A percentile compares a stretch with the other conserved stretches of the same genome.
These are phyloP conservation scores for Rubia tinctorum DNA, from an alignment of 305 asterid species.

Conservation along the genomic window DNA sequence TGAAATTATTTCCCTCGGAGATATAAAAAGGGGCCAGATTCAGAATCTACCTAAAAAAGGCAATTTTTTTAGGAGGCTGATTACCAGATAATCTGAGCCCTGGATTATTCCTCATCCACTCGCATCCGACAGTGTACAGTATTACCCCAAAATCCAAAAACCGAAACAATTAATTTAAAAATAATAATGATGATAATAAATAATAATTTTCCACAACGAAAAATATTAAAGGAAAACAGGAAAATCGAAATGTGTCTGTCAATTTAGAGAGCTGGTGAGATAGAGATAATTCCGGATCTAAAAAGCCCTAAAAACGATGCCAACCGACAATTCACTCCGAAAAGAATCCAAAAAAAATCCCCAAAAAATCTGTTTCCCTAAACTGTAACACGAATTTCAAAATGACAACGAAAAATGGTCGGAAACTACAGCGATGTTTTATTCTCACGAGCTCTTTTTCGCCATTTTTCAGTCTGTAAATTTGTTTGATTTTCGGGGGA, in stretches of 20 bases:
- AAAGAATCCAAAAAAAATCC: not conserved
- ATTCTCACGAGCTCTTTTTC: not conserved
- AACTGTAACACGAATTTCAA: not conserved
- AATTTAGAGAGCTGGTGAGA: constrained; percentile 9
- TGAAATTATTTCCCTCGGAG: constrained; percentile 1
- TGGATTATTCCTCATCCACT: not conserved
- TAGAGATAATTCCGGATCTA: constrained; percentile 58
- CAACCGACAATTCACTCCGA: constrained; percentile 21
- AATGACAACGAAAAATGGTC: not conserved
- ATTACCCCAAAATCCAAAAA: constrained; percentile 5
- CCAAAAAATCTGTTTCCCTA: not conserved
- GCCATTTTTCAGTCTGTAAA: not conserved
- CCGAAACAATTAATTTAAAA: not conserved
- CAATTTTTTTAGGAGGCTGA: not conserved
- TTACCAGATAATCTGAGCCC: not conserved
- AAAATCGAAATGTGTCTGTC: not conserved
- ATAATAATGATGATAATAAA: not conserved
- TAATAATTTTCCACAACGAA: not conserved
- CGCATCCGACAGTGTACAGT: not conserved
- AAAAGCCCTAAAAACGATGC: constrained; percentile 26
- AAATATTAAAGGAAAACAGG: not conserved
- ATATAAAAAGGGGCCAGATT: not conserved
- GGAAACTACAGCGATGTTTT: not conserved
- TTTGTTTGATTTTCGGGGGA: not conserved
- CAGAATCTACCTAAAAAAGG: constrained; percentile 20